Evolutionary conservation across 306 rosid species (phyloP), one percentile per base, ranked within the genome.

Genomic region (Purshia tridentata): DNA sequence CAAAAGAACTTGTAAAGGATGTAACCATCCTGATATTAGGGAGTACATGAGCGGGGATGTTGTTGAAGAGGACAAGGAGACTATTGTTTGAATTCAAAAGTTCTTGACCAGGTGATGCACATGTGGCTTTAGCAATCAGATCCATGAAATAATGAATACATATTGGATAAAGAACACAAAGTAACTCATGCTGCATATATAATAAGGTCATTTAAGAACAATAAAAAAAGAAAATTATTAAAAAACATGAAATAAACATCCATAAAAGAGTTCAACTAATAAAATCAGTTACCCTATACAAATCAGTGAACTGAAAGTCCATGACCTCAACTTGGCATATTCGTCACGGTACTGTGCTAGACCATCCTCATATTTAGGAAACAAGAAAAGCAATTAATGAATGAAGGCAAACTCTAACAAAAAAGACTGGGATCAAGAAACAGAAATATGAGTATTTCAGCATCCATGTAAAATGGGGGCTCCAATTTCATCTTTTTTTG

Each of bases 91-190:
- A n/a, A n/a, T n/a, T n/a, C n/a, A n/a, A n/a, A n/a, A n/a, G n/a
- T n/a, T n/a, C n/a, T n/a, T n/a, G n/a, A n/a, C n/a, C n/a, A n/a
- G n/a, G n/a, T n/a, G n/a, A n/a, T n/a, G n/a, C n/a, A n/a, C n/a
- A n/a, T n/a, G n/a, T n/a, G n/a, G n/a, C 96, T 73, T 90, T 90
- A 5, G 96, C 99, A 51, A 95, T 92, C n/a, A 91, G 91, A 78
- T 91, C 99, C 97, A 95, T 91, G 78, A 91, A 95, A 78, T 96
- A 90, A 70, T 95, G 99, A 8, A 95, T 88, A 80, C 90, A 95
- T 11, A 91, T 97, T 0, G 99, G 99, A 87, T 91, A 91, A 72
- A 95, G 97, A 76, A 95, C 97, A 3, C 98, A 97, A 67, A 95
- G 90, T 87, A 95, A 83, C 83, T 95, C 99, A 72, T 87, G 95